These are phyloP conservation scores for Chrysosporium keratinophilum DNA, from an alignment of 2,329 filamentous ascomycete species.

Conservation along the genomic window DNA sequence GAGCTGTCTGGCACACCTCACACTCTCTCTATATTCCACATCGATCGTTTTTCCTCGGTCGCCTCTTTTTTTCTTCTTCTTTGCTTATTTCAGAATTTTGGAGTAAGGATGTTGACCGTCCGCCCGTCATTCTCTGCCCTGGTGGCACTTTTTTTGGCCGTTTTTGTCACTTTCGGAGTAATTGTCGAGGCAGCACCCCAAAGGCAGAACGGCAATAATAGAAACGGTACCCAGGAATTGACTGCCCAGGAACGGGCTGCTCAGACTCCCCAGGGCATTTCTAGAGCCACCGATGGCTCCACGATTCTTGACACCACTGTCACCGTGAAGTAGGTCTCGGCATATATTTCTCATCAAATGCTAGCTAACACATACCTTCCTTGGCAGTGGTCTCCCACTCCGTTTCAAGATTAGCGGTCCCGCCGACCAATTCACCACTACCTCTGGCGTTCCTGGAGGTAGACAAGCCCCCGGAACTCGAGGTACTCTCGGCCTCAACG, in stretches of 20 bases:
- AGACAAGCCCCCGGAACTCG: neutral
- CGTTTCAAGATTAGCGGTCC: constrained; percentile 4
- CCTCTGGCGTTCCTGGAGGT: neutral
- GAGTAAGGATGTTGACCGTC: constrained; percentile 3
- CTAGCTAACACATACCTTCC: neutral
- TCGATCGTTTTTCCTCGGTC: neutral
- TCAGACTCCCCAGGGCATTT: neutral
- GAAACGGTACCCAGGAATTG: neutral
- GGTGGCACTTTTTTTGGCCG: constrained; percentile 1
- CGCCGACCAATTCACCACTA: constrained; percentile 3
- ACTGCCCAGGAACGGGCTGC: constrained; percentile 4
- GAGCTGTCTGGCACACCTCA: neutral
- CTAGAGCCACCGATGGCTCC: constrained; percentile 1
- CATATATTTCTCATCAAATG: neutral
- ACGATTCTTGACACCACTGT: constrained; percentile 3
- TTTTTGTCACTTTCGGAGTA: neutral
- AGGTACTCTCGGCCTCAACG: constrained; percentile 1
- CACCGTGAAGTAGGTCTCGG: constrained; percentile 4
- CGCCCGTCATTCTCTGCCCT: constrained; percentile 3
- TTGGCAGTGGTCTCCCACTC: constrained; percentile 3
- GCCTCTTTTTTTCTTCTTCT: neutral
- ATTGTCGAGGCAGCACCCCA: constrained; percentile 4
- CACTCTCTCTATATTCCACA: neutral
- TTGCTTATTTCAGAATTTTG: neutral
- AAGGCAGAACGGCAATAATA: neutral